Evolutionary conservation across 2,329 filamentous ascomycete genomes (phyloP).

Genomic region (Parasarocladium wereldwijsianum): DNA sequence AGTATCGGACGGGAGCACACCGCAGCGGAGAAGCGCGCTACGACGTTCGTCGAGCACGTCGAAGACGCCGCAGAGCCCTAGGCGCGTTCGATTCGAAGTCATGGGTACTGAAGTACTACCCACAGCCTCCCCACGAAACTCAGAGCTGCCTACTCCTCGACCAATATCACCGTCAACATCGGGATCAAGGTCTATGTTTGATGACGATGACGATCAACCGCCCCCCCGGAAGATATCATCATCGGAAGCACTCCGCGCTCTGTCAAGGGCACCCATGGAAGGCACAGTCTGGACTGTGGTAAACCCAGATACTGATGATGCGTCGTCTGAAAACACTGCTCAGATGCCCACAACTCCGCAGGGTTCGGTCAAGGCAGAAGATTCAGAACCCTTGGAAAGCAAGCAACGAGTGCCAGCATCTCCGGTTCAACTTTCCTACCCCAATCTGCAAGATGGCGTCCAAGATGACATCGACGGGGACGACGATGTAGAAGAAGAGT

Average conservation of each 20-base stretch:
- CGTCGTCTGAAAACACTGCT: slow-evolving; percentile 9
- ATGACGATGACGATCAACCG: slow-evolving; percentile 22
- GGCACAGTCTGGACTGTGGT: slow-evolving; percentile 36
- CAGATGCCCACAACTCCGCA: slow-evolving; percentile 5
- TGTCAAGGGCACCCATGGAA: slow-evolving; percentile 35
- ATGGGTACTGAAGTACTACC: slow-evolving; percentile 45
- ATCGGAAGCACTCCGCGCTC: slow-evolving; percentile 35
- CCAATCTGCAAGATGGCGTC: slow-evolving; percentile 8
- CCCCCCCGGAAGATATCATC: slow-evolving; percentile 40
- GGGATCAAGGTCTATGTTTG: slow-evolving; percentile 12
- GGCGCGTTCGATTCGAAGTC: slow-evolving; percentile 48
- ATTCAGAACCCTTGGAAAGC: not conserved
- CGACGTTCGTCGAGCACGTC: slow-evolving; percentile 39
- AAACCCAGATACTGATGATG: slow-evolving; percentile 18
- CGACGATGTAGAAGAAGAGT: slow-evolving; percentile 16
- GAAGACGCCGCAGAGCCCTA: slow-evolving; percentile 36
- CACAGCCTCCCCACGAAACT: slow-evolving; percentile 36
- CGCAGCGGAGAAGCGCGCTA: slow-evolving; percentile 38
- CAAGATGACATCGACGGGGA: slow-evolving; percentile 7
- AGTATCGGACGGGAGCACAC: slow-evolving; percentile 37
- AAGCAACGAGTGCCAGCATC: slow-evolving; percentile 9
- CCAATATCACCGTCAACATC: slow-evolving; percentile 10
- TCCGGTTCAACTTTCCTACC: slow-evolving; percentile 7
- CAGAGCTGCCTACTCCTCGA: slow-evolving; percentile 16
- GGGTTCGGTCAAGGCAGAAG: slow-evolving; percentile 1